Evolutionary conservation across 768 basidiomycete genomes (phyloP).

Genomic region (Podaxis rugospora): DNA sequence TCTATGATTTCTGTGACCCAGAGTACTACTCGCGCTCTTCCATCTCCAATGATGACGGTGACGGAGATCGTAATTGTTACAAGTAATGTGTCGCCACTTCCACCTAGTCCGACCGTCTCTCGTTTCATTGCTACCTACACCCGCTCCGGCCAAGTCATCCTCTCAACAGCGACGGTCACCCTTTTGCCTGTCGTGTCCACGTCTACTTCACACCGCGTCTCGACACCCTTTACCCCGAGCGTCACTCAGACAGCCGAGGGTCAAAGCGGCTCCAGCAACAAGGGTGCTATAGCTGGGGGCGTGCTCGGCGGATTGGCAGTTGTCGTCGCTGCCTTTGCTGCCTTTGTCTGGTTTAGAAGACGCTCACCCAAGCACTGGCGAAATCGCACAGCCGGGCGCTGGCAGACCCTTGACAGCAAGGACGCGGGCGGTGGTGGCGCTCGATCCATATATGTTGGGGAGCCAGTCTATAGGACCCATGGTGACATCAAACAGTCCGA

Average conservation of each 20-base stretch:
- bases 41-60: not conserved
- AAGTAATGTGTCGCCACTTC: constrained; percentile 3
- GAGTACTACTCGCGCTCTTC: not conserved
- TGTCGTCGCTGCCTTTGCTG: constrained; percentile 15
- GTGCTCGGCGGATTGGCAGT: constrained; percentile 21
- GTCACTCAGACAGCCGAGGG: not conserved
- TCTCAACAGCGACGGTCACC: constrained; percentile 8
- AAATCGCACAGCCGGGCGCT: constrained; percentile 1
- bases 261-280: constrained; percentile 13
- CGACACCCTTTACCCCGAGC: not conserved
- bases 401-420: constrained; percentile 5
- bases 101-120: constrained; percentile 4
- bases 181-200: constrained; percentile 10
- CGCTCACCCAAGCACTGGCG: constrained; percentile 13
- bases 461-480: not conserved
- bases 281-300: constrained; percentile 26
- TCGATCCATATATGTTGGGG: not conserved
- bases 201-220: not conserved
- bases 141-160: constrained; percentile 9
- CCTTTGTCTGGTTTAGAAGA: constrained; percentile 21
- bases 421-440: not conserved
- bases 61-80: not conserved
- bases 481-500: not conserved
- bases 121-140: constrained; percentile 1
- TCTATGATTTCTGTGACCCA: not conserved